A percentile compares a stretch with the other conserved stretches of the same genome.
phyloP scores from a whole-genome alignment of 2,329 filamentous ascomycete species.

The Botrytis squamosa region DNA sequence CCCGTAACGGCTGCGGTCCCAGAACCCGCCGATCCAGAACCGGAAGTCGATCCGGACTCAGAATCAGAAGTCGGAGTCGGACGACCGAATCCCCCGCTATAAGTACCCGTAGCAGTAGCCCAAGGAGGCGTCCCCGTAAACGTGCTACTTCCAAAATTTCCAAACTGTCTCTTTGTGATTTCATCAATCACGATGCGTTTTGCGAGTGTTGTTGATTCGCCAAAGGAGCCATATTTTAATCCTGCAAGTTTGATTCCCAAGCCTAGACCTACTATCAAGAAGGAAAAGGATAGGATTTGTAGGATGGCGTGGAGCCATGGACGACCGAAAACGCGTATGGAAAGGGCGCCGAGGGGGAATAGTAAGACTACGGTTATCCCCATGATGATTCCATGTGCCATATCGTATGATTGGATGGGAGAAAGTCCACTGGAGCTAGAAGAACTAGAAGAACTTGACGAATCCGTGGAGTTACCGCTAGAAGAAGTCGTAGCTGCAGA shows the following conservation, averaged over 20 bases:
- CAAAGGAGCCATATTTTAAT: conserved; percentile 36
- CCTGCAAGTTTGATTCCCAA: conserved; percentile 52
- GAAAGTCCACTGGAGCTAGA: not conserved
- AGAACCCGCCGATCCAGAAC: not conserved
- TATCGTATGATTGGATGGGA: conserved; percentile 26
- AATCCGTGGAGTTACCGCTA: conserved; percentile 4
- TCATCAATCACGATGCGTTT: not conserved
- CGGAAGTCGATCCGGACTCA: not conserved
- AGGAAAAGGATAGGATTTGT: conserved; percentile 54
- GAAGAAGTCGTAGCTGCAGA: conserved; percentile 21
- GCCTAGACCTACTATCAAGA: conserved; percentile 61
- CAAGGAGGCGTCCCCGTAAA: conserved; percentile 8
- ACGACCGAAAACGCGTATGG: conserved; percentile 59
- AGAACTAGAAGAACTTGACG: not conserved
- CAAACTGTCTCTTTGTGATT: conserved; percentile 7
- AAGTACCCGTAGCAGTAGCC: conserved; percentile 6
- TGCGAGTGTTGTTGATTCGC: not conserved
- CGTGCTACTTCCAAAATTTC: not conserved
- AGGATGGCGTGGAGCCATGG: conserved; percentile 52
- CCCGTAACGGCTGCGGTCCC: not conserved
- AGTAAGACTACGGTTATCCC: conserved; percentile 56
- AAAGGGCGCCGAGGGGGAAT: conserved; percentile 58
- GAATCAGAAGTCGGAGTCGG: not conserved
- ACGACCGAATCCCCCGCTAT: not conserved
- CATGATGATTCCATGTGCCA: conserved; percentile 60